Percentiles rank a stretch among this genome's conserved stretches.
Conservation (phyloP, 257 asterid genomes). For the Datura wrightii region DNA sequence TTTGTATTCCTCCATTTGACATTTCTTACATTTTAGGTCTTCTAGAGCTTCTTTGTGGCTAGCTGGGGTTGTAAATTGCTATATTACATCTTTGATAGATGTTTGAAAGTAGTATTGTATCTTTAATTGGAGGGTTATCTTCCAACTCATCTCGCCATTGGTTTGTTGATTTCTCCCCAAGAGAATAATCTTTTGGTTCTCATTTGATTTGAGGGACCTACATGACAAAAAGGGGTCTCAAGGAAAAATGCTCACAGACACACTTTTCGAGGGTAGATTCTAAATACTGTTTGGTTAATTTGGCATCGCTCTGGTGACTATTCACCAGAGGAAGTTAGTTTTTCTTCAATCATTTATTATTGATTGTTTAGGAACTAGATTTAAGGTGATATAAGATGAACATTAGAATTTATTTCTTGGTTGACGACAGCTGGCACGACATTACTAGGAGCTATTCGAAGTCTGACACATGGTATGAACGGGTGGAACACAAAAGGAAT, state of each 20-base stretch:
- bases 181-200: not conserved
- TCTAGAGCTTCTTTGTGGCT: not conserved
- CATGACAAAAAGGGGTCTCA: not conserved
- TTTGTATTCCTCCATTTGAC: not conserved
- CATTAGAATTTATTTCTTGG: not conserved
- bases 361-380: not conserved
- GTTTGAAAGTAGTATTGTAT: not conserved
- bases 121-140: not conserved
- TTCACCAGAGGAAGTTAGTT: not conserved
- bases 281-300: not conserved
- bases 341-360: not conserved
- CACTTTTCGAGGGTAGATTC: not conserved
- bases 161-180: not conserved
- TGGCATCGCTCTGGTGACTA: not conserved
- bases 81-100: not conserved
- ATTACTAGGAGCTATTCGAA: not conserved
- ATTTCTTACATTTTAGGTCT: conserved; percentile 4
- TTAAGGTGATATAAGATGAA: not conserved
- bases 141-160: not conserved
- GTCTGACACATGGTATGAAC: not conserved
- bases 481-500: not conserved
- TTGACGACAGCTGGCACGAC: not conserved
- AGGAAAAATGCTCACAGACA: not conserved
- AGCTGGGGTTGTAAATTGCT: not conserved
- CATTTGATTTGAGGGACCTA: not conserved